phyloP scores from a whole-genome alignment of 2,329 filamentous ascomycete species.

The Alternaria ethzedia region DNA sequence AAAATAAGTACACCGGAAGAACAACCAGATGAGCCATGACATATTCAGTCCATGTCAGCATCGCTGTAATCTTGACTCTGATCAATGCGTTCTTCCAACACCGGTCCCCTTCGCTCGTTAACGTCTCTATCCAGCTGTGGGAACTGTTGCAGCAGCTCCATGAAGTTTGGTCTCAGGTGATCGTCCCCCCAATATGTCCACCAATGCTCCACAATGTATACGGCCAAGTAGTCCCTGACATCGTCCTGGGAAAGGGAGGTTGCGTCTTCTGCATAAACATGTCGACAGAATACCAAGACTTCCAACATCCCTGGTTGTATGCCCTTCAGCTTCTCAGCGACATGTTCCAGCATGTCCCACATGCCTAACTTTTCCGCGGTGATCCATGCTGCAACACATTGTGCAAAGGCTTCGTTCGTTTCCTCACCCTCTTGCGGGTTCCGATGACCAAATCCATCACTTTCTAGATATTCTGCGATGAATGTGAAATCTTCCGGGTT shows the following conservation, averaged over 20 bases:
- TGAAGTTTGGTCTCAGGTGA: slow-evolving; percentile 10
- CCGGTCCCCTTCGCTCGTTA: neutral
- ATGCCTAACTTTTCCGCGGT: slow-evolving; percentile 28
- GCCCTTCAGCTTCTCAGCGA: slow-evolving; percentile 27
- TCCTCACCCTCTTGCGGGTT: slow-evolving; percentile 19
- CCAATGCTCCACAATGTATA: slow-evolving; percentile 29
- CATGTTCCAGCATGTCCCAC: slow-evolving; percentile 34
- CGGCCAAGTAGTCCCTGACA: slow-evolving; percentile 24
- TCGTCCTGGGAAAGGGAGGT: neutral
- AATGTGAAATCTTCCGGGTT: slow-evolving; percentile 28
- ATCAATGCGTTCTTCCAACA: neutral
- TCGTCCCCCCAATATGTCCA: slow-evolving; percentile 19
- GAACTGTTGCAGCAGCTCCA: slow-evolving; percentile 11
- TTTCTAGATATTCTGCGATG: slow-evolving; percentile 34
- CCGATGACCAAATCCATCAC: slow-evolving; percentile 27
- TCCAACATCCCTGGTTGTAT: slow-evolving; percentile 9
- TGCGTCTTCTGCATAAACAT: slow-evolving; percentile 16
- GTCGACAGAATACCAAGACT: slow-evolving; percentile 19
- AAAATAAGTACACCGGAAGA: neutral
- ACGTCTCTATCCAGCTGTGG: slow-evolving; percentile 28
- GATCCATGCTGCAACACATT: slow-evolving; percentile 33
- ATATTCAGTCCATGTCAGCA: neutral
- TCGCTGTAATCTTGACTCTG: neutral
- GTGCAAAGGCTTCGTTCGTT: slow-evolving; percentile 11
- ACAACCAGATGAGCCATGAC: neutral